phyloP scores from a whole-genome alignment of 2,329 filamentous ascomycete genomes.

The Phaeosphaeria sp. region DNA sequence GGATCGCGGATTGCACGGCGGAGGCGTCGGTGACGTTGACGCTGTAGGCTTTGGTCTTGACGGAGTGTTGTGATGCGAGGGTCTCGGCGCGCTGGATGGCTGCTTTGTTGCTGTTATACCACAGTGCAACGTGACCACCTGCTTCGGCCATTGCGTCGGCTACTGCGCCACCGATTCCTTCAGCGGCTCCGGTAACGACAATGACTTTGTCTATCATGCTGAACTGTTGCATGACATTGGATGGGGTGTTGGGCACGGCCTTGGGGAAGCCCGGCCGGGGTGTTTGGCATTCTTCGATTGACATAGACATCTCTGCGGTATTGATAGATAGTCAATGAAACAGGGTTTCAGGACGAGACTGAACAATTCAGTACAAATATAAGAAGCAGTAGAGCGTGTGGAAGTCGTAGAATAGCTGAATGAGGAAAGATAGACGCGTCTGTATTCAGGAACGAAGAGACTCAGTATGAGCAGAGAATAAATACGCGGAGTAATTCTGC shows the following conservation, averaged over 20 bases:
- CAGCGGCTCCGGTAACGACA: conserved; percentile 53
- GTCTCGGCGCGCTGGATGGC: conserved; percentile 67
- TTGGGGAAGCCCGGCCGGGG: conserved; percentile 34
- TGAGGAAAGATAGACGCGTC: not conserved
- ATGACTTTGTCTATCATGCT: conserved; percentile 49
- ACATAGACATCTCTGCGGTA: conserved; percentile 43
- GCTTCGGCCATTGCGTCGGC: conserved; percentile 49
- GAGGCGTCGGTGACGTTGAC: conserved; percentile 61
- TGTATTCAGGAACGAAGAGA: not conserved
- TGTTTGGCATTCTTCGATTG: conserved; percentile 36
- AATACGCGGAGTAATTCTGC: not conserved
- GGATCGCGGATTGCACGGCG: conserved; percentile 62
- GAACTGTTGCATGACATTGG: conserved; percentile 42
- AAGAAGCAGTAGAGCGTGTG: not conserved
- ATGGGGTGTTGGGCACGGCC: conserved; percentile 32
- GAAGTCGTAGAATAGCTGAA: not conserved
- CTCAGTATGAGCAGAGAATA: not conserved
- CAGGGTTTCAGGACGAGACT: not conserved
- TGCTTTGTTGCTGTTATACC: conserved; percentile 57
- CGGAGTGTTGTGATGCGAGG: conserved; percentile 61
- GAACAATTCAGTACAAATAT: not conserved
- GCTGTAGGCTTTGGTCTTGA: conserved; percentile 71
- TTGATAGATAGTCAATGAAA: not conserved
- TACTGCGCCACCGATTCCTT: conserved; percentile 63
- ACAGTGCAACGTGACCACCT: conserved; percentile 55